phyloP scores from a whole-genome alignment of 225 moss, liverwort and hornwort genomes.

The Antitrichia curtipendula region DNA sequence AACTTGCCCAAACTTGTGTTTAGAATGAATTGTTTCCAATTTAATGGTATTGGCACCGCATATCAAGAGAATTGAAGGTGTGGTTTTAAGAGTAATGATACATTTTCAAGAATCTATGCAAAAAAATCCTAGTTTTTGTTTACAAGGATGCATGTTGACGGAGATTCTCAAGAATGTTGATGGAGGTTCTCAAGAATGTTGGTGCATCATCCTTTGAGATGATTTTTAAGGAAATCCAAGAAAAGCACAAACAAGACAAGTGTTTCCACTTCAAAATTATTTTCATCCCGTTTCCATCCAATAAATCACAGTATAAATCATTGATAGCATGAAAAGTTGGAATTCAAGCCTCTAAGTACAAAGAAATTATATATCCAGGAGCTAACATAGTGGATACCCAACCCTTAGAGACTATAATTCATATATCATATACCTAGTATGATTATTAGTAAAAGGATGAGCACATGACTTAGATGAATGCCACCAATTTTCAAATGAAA shows the following conservation, averaged over 20 bases:
- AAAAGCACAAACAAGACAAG: accelerated
- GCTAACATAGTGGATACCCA: no score
- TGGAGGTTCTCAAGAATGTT: not conserved
- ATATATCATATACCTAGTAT: not conserved
- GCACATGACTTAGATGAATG: not conserved
- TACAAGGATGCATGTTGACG: not conserved
- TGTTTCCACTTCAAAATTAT: not conserved
- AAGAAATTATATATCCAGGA: not conserved
- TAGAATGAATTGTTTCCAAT: not conserved
- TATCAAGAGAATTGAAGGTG: not conserved
- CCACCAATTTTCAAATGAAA: not conserved
- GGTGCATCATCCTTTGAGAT: not conserved
- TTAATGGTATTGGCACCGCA: not conserved
- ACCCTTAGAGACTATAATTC: accelerated
- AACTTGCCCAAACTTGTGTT: no score
- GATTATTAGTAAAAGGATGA: not conserved
- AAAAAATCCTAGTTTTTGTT: not conserved
- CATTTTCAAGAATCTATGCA: not conserved
- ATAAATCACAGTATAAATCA: not conserved
- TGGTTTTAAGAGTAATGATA: not conserved
- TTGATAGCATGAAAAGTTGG: not conserved
- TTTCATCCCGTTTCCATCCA: not conserved
- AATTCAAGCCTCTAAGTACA: not conserved
- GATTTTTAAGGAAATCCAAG: not conserved
- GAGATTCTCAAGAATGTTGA: not conserved